Evolutionary conservation across 164 flowering plant genomes (phyloP).

Genomic region (Taxillus chinensis): DNA sequence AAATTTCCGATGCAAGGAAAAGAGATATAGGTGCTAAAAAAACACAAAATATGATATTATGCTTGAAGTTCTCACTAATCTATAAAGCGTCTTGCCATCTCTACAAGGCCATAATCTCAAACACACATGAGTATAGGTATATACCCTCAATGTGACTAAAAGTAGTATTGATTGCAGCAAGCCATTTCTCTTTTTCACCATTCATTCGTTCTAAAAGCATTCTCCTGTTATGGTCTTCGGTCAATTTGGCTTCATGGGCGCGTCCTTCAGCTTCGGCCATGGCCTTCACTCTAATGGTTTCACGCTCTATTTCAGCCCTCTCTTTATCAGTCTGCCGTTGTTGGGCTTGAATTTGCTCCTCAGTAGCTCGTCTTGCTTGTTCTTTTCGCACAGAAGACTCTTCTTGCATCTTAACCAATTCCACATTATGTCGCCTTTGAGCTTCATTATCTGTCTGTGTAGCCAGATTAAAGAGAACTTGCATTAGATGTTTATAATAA

Average conservation of each 20-base stretch:
- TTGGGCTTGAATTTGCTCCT: constrained; percentile 87
- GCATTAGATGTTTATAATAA: too few relatives aligned
- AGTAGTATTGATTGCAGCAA: constrained; percentile 89
- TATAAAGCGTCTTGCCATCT: too few relatives aligned
- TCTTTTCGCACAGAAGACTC: constrained; percentile 70
- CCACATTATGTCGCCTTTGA: constrained; percentile 72
- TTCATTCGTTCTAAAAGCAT: constrained; percentile 65
- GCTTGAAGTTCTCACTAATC: too few relatives aligned
- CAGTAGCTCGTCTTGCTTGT: constrained; percentile 68
- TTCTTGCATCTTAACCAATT: constrained; percentile 87
- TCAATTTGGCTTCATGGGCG: constrained; percentile 85
- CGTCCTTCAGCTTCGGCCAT: constrained; percentile 92
- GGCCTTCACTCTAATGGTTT: constrained; percentile 77
- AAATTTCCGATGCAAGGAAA: too few relatives aligned
- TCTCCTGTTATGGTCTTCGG: constrained; percentile 76
- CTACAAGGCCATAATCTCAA: too few relatives aligned
- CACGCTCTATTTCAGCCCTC: constrained; percentile 85
- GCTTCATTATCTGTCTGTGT: constrained; percentile 84
- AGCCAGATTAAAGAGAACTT: background rate
- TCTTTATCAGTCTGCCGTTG: constrained; percentile 77
- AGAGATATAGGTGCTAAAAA: too few relatives aligned
- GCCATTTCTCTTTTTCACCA: constrained; percentile 95
- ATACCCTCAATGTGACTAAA: constrained; percentile 94
- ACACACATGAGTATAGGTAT: background rate
- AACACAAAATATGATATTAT: too few relatives aligned